phyloP scores from a whole-genome alignment of 2,329 filamentous ascomycete species.

The Exophiala oligosperma region DNA sequence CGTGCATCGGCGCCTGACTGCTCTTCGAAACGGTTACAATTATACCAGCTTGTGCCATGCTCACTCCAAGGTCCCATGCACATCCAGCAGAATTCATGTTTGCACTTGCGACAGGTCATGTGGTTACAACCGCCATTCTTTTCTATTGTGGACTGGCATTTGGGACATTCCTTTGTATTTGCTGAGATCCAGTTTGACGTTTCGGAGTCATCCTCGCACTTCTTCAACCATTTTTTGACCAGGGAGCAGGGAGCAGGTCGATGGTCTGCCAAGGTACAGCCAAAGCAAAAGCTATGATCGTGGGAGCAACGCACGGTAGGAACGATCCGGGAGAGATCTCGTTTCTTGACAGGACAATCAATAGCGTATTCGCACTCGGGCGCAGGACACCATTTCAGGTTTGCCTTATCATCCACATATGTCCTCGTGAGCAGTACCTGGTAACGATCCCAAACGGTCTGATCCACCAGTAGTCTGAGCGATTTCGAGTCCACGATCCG shows the following conservation, averaged over 20 bases:
- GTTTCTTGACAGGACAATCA: constrained; percentile 83
- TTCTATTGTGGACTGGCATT: constrained; percentile 94
- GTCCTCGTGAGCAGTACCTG: constrained; percentile 84
- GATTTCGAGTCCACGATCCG: constrained; percentile 90
- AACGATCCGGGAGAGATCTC: constrained; percentile 79
- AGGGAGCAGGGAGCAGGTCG: constrained; percentile 88
- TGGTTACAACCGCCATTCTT: constrained; percentile 99
- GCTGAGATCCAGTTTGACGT: constrained; percentile 99
- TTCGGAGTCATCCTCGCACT: constrained; percentile 96
- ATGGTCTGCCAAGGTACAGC: constrained; percentile 85
- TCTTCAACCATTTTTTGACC: constrained; percentile 95
- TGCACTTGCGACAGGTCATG: constrained; percentile 96
- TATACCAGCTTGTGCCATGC: constrained; percentile 99
- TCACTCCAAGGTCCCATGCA: constrained; percentile 99
- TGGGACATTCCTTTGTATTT: constrained; percentile 97
- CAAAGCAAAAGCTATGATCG: constrained; percentile 89
- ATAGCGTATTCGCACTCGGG: constrained; percentile 95
- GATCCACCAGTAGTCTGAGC: constrained; percentile 70
- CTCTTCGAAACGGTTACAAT: constrained; percentile 96
- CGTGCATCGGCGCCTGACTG: constrained; percentile 89
- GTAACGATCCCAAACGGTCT: constrained; percentile 65
- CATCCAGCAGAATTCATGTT: constrained; percentile 99
- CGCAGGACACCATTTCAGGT: constrained; percentile 94
- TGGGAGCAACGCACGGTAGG: constrained; percentile 87
- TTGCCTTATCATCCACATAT: constrained; percentile 95